A percentile compares a stretch with the other conserved stretches of the same genome.
Evolutionary conservation across 177 flowering plant species (phyloP).

Genomic region (Vitis hybrid): DNA sequence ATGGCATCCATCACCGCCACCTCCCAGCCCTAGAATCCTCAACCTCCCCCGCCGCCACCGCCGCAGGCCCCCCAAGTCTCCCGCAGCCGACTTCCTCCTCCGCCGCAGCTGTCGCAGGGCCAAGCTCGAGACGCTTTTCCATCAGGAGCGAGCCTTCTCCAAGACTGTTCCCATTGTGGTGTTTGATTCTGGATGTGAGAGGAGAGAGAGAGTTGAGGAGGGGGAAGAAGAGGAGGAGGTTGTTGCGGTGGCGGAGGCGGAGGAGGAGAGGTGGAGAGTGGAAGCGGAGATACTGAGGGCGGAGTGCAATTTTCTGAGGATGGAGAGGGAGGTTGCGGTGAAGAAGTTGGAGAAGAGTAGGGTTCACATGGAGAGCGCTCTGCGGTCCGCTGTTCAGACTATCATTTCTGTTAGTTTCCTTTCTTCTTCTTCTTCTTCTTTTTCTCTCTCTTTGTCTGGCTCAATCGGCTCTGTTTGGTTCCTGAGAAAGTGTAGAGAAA

Average conservation of each 20-base stretch:
- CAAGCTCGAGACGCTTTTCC: slow-evolving; percentile 62
- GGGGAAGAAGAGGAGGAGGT: background rate
- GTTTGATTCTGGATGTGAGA: slow-evolving; percentile 21
- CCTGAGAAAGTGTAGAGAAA: slow-evolving; percentile 10
- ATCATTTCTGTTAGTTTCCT: slow-evolving; percentile 51
- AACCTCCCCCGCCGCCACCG: slow-evolving; percentile 57
- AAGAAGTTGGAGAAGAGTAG: slow-evolving; percentile 64
- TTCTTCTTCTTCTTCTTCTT: background rate
- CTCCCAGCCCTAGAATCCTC: slow-evolving; percentile 60
- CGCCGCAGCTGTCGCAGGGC: slow-evolving; percentile 25
- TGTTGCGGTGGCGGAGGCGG: slow-evolving; percentile 20
- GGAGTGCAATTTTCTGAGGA: slow-evolving; percentile 77
- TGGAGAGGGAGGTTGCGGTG: slow-evolving; percentile 70
- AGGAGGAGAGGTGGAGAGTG: slow-evolving; percentile 67
- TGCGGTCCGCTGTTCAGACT: slow-evolving; percentile 59
- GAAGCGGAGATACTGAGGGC: slow-evolving; percentile 88
- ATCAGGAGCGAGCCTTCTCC: slow-evolving; percentile 53
- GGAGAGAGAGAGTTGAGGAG: slow-evolving; percentile 25
- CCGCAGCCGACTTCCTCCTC: slow-evolving; percentile 10
- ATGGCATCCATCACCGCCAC: slow-evolving; percentile 70
- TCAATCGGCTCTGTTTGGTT: slow-evolving; percentile 1
- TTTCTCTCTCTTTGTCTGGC: background rate
- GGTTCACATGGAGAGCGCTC: slow-evolving; percentile 40
- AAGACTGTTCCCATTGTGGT: slow-evolving; percentile 42
- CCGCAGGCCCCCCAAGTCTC: slow-evolving; percentile 27